Conservation (phyloP, 768 basidiomycete species). For the Gymnopilus dilepis region DNA sequence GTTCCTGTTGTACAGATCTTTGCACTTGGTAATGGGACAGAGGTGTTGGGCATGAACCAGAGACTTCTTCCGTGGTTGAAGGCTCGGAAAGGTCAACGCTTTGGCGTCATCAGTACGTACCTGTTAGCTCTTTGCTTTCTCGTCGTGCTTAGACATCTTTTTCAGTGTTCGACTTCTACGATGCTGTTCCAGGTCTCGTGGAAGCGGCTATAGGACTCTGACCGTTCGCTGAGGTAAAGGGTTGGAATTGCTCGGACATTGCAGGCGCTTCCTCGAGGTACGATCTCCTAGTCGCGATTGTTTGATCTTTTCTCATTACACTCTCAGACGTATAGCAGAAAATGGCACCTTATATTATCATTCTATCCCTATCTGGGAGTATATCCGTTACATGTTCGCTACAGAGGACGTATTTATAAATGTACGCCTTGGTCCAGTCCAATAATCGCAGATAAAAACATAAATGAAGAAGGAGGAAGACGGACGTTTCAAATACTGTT, state of each 20-base stretch:
- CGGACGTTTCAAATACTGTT: slow-evolving; percentile 4
- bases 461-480: too few species aligned
- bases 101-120: slow-evolving; percentile 52
- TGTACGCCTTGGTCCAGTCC: neutral
- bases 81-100: slow-evolving; percentile 45
- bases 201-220: slow-evolving; percentile 48
- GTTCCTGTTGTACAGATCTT: slow-evolving; percentile 36
- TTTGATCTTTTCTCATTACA: too few species aligned
- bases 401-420: neutral
- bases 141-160: neutral
- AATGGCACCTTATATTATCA: too few species aligned
- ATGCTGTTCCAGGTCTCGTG: slow-evolving; percentile 49
- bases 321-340: too few species aligned
- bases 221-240: neutral
- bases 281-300: too few species aligned
- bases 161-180: slow-evolving; percentile 55
- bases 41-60: slow-evolving; percentile 44
- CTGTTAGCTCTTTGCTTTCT: neutral
- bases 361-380: neutral
- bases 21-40: slow-evolving; percentile 43
- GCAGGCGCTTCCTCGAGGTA: neutral
- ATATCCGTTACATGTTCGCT: neutral
- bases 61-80: slow-evolving; percentile 49
- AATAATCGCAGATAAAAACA: neutral
- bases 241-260: neutral